Evolutionary conservation across 2,329 filamentous ascomycete species (phyloP).

Genomic region (Fusarium musae): DNA sequence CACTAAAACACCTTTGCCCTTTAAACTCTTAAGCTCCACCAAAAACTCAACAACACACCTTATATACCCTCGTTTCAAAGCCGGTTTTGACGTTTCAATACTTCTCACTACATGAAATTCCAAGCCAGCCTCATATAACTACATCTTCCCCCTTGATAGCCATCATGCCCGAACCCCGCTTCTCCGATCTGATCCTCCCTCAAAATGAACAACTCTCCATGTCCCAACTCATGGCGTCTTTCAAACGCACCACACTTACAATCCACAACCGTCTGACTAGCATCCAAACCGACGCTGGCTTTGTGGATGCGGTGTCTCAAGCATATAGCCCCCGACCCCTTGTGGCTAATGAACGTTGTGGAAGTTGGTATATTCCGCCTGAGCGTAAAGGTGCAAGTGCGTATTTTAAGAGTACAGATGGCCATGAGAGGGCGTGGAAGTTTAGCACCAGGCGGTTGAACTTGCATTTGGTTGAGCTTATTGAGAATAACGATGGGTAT

Average conservation of each 20-base stretch:
- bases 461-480: conserved; percentile 77
- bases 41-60: conserved; percentile 27
- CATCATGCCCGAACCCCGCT: conserved; percentile 43
- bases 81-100: not conserved
- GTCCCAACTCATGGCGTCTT: conserved; percentile 74
- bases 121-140: not conserved
- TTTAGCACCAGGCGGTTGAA: conserved; percentile 90
- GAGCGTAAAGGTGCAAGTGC: conserved; percentile 74
- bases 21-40: conserved; percentile 29
- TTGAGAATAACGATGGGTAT: conserved; percentile 75
- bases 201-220: conserved; percentile 74
- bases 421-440: conserved; percentile 89
- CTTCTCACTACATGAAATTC: too few species aligned
- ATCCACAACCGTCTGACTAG: conserved; percentile 85
- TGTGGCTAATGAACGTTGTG: conserved; percentile 93
- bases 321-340: conserved; percentile 71
- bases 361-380: conserved; percentile 90
- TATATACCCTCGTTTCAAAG: not conserved
- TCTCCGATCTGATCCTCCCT: conserved; percentile 61
- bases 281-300: conserved; percentile 79
- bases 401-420: conserved; percentile 99
- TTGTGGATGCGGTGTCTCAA: conserved; percentile 71
- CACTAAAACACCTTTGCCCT: conserved; percentile 16
- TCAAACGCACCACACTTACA: conserved; percentile 81
- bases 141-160: not conserved